Conservation (phyloP, 2,329 filamentous ascomycete genomes). For the Alternaria novae-zelandiae region DNA sequence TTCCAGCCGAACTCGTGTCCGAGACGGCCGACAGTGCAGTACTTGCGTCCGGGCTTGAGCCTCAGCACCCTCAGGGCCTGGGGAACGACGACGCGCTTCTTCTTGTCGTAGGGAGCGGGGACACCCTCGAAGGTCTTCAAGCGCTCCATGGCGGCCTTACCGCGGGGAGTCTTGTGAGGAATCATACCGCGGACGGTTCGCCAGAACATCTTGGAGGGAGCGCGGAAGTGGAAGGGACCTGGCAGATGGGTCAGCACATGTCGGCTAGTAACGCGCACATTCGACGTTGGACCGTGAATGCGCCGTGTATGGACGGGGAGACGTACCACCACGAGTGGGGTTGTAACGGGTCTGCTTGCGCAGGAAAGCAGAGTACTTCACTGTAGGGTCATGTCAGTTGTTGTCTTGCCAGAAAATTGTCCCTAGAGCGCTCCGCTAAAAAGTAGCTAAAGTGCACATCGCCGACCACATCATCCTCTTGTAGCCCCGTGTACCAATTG, state of each 20-base stretch:
- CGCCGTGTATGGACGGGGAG: not conserved
- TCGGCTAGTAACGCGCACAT: not conserved
- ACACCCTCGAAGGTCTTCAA: constrained; percentile 99
- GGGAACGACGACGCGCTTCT: constrained; percentile 99
- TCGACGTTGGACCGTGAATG: not conserved
- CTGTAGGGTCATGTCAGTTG: constrained; percentile 62
- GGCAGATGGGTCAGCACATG: constrained; percentile 32
- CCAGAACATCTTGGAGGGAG: constrained; percentile 99
- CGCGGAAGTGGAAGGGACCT: constrained; percentile 99
- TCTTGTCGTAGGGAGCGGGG: constrained; percentile 98
- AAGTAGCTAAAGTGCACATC: constrained; percentile 17
- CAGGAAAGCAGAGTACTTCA: constrained; percentile 99
- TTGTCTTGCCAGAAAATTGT: constrained; percentile 11
- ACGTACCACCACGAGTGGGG: constrained; percentile 94
- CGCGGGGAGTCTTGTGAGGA: constrained; percentile 99
- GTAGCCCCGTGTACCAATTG: constrained; percentile 4
- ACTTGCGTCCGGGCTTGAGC: constrained; percentile 99
- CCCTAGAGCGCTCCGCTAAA: constrained; percentile 10
- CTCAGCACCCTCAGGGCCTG: constrained; percentile 96
- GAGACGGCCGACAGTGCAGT: constrained; percentile 98
- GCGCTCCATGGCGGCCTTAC: constrained; percentile 94
- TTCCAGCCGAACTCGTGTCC: constrained; percentile 99
- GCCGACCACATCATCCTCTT: not conserved
- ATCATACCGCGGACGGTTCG: constrained; percentile 99
- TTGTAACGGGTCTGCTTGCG: constrained; percentile 99